Evolutionary conservation across 805 yeast species (phyloP), one percentile per base, ranked within the genome.

Genomic region (Phaffomyces antillensis): DNA sequence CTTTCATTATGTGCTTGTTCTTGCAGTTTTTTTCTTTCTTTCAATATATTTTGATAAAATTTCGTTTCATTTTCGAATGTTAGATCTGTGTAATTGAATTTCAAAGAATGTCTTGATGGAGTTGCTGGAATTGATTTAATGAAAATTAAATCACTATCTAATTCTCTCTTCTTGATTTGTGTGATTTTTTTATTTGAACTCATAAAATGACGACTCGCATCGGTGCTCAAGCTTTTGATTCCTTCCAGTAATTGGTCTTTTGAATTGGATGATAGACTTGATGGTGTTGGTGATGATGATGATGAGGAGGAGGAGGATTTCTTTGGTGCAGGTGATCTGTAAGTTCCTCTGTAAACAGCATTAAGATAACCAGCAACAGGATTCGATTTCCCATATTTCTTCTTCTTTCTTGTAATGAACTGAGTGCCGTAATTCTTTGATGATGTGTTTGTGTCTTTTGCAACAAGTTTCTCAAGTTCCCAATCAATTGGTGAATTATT

Each of bases 1-100:
- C 63, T 69, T 20, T 63, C 62, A n/a, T 63, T 55, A 43, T 61
- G 64, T 20, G 67, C 52, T 18, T 63, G 56, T 7, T 64, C 68
- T 47, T 62, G 68, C 26, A 63, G 52, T 42, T 62, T 62, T 43
- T 63, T 60, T 32, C 75, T 64, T 50, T 73, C 75, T 39, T 64
- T 66, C 47, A 73, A 55, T 18, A 73, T 61, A 45, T 66, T 66
- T 49, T 68, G 74, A 48, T 73, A 75, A 41, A 64, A 70, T 44
- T 65, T 67, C 53, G 65, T 72, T 36, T 66, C 69, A 26, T 61
- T 58, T 33, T 62, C 64, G 42, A 65, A 63, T 7, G 59, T 52
- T 13, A 57, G 37, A 15, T 58, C 47, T 7, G 62, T 52, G n/a
- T 58, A 52, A 37, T 63, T 61, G 40, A 63, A 59, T 28, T 42